Evolutionary conservation across 805 yeast genomes (phyloP).

Genomic region (Tetrapisispora nanseiensis): DNA sequence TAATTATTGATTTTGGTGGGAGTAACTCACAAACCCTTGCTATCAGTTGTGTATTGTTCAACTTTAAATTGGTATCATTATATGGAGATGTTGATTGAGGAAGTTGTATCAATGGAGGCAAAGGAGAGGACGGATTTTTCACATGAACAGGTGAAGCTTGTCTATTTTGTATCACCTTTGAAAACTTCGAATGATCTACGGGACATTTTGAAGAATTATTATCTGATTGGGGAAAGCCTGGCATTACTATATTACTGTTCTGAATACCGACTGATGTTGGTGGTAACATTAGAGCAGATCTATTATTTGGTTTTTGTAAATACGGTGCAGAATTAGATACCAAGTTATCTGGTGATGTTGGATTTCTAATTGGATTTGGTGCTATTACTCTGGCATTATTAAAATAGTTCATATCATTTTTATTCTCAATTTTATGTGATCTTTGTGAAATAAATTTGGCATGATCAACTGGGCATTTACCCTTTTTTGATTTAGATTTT

Average conservation of each 20-base stretch:
- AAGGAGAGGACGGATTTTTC: background rate
- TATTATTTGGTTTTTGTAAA: background rate
- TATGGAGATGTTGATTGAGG: slow-evolving; percentile 6
- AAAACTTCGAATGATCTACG: slow-evolving; percentile 2
- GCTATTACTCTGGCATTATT: background rate
- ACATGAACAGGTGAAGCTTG: slow-evolving; percentile 4
- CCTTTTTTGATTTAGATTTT: slow-evolving; percentile 1
- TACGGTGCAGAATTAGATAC: background rate
- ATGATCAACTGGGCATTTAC: slow-evolving; percentile 14
- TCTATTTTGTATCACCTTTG: background rate
- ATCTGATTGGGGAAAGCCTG: slow-evolving; percentile 3
- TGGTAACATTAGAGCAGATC: slow-evolving; percentile 1
- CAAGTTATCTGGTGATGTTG: background rate
- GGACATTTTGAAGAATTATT: slow-evolving; percentile 5
- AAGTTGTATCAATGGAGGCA: background rate
- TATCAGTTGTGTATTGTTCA: slow-evolving; percentile 17
- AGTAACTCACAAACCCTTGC: slow-evolving; percentile 32
- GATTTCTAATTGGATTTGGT: background rate
- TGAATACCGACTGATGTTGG: background rate
- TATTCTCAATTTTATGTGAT: slow-evolving; percentile 10
- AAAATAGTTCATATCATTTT: background rate
- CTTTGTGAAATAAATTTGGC: slow-evolving; percentile 4
- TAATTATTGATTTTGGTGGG: slow-evolving; percentile 46
- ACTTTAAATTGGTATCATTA: background rate
- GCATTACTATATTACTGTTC: background rate